Evolutionary conservation across 2,329 filamentous ascomycete species (phyloP), one percentile per base, ranked within the genome.

Genomic region (Lasiodiplodia sp.): DNA sequence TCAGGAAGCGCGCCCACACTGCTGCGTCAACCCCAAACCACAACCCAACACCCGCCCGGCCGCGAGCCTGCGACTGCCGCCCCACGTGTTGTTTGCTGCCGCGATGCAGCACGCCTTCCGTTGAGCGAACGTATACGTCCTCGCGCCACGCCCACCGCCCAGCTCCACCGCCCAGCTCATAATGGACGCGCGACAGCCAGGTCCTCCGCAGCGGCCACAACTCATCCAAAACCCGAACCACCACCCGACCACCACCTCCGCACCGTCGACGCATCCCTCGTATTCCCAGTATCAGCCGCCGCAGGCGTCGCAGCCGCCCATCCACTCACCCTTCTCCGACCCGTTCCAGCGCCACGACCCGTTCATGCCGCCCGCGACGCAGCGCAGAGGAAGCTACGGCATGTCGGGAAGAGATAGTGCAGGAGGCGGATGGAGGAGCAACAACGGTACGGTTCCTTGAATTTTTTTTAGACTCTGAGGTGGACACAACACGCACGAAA

Each of bases 141-240:
- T 60, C 53, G 55, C 65, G 25, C 14, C 53, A 23, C 34, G 38
- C 53, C 53, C 31, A 58, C 31, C 65, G 53, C 55, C 58, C 40
- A 55, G 65, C 65, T 60, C 53, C 56, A 58, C 56, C 65, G 65
- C 55, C 38, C 44, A 28, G 11, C 38, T 23, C 44, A 55, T 38
- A 53, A 81, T 81, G 79, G 78, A 80, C 69, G 70, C 75, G 72
- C 78, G 78, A 72, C 76, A 73, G 70, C 72, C 77, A 70, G 79
- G 79, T 70, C 75, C 76, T 64, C 78, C 75, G 71, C 73, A 76
- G 60, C 78, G 80, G 52, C 77, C 80, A 55, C 75, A 77, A 69
- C 73, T 87, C 66, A 79, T 87, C 37, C 83, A 83, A 72, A 91
- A 91, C 79, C 79, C 83, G 66, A 87, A 88, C 73, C 90, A 90